phyloP scores from a whole-genome alignment of 306 rosid species.

The Trifolium subterraneum region DNA sequence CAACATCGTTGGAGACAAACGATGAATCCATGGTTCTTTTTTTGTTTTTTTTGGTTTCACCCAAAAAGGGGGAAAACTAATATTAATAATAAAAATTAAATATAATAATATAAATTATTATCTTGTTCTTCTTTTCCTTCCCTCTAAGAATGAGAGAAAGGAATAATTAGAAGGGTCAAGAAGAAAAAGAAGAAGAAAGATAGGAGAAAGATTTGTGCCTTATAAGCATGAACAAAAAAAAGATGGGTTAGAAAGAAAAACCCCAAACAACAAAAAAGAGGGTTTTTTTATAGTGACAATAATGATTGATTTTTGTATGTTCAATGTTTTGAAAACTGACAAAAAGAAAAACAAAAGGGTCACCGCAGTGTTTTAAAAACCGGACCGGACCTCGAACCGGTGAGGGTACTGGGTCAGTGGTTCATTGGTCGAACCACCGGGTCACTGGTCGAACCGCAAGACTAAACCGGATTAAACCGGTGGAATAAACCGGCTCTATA shows the following conservation, averaged over 20 bases:
- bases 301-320: no score
- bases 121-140: slow-evolving; percentile 25
- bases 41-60: slow-evolving; percentile 19
- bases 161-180: slow-evolving; percentile 43
- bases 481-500: no score
- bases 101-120: neutral
- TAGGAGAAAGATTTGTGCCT: slow-evolving; percentile 49
- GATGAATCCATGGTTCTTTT: slow-evolving; percentile 55
- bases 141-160: slow-evolving; percentile 42
- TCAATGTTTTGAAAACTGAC: neutral
- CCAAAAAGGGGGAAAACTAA: neutral
- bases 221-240: neutral
- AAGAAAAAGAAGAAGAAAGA: slow-evolving; percentile 40
- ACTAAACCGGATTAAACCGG: no score
- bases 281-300: neutral
- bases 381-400: no score
- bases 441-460: no score
- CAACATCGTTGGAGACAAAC: slow-evolving; percentile 49
- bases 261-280: slow-evolving; percentile 7
- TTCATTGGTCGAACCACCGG: no score
- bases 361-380: no score
- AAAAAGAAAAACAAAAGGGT: neutral
- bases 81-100: neutral
- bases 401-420: no score
- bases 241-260: neutral